Conservation (phyloP, 1,139 yeast genomes). For the Zygosaccharomyces sapae region DNA sequence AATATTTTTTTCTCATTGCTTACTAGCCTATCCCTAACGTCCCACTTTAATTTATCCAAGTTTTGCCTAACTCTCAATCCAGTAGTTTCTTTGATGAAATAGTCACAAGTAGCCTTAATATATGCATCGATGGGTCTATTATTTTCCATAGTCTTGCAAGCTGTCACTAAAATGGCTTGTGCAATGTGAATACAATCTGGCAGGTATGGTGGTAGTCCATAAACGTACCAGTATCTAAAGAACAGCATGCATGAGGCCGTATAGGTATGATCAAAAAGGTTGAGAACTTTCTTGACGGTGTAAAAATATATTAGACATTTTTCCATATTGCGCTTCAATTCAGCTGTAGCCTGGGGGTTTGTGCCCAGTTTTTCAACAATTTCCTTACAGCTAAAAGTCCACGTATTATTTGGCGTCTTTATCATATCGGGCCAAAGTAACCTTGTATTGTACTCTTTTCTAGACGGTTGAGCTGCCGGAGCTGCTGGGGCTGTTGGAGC, state of each 20-base stretch:
- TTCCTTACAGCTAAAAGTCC: slow-evolving; percentile 33
- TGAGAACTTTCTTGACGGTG: slow-evolving; percentile 33
- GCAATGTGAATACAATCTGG: slow-evolving; percentile 32
- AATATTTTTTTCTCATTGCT: slow-evolving; percentile 33
- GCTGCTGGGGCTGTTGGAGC: slow-evolving; percentile 5
- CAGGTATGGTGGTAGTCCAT: slow-evolving; percentile 28
- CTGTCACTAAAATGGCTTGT: slow-evolving; percentile 36
- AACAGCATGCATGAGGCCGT: slow-evolving; percentile 36
- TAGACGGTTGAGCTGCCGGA: slow-evolving; percentile 2
- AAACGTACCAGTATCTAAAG: slow-evolving; percentile 35
- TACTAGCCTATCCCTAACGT: slow-evolving; percentile 34
- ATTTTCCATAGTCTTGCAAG: slow-evolving; percentile 37
- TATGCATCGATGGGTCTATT: slow-evolving; percentile 37
- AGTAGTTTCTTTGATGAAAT: slow-evolving; percentile 28
- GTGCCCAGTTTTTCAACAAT: slow-evolving; percentile 31
- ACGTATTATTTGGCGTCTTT: slow-evolving; percentile 30
- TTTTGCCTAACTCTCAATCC: slow-evolving; percentile 27
- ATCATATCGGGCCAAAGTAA: slow-evolving; percentile 37
- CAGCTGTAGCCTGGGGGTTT: slow-evolving; percentile 21
- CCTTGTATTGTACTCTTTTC: slow-evolving; percentile 26
- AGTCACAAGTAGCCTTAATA: slow-evolving; percentile 35
- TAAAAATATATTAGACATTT: slow-evolving; percentile 35
- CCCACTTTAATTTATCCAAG: slow-evolving; percentile 37
- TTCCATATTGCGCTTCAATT: slow-evolving; percentile 33
- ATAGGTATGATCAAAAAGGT: slow-evolving; percentile 36